Percentiles rank a stretch among this genome's conserved stretches.
Conservation (phyloP, 1,284 basidiomycete species). For the Ustilago esculenta region DNA sequence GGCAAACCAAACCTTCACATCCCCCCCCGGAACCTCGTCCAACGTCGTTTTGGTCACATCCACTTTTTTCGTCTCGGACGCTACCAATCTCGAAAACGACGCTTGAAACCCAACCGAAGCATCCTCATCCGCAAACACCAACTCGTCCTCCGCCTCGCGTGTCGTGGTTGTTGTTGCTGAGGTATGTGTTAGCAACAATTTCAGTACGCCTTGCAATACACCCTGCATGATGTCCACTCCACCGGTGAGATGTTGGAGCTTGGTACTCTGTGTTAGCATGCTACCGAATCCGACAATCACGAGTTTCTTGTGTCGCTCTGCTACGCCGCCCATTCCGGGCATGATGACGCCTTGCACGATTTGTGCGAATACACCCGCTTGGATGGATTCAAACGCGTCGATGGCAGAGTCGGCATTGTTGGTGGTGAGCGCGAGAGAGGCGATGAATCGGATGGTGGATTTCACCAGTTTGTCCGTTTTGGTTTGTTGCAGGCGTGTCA, state of each 20-base stretch:
- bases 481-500: constrained; percentile 85
- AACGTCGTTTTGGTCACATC: constrained; percentile 5
- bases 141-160: too few species aligned
- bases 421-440: constrained; percentile 65
- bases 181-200: constrained; percentile 76
- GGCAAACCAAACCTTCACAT: constrained; percentile 22
- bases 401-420: constrained; percentile 79
- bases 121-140: constrained; percentile 87
- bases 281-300: constrained; percentile 83
- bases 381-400: constrained; percentile 80
- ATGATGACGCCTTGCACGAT: constrained; percentile 82
- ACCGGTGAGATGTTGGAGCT: not conserved
- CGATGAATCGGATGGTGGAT: constrained; percentile 81
- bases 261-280: too few species aligned
- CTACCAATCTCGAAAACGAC: constrained; percentile 87
- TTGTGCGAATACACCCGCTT: constrained; percentile 83
- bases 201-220: constrained; percentile 71
- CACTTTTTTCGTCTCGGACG: constrained; percentile 70
- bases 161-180: constrained; percentile 74
- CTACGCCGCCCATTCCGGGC: constrained; percentile 82
- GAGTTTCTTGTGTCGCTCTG: constrained; percentile 82
- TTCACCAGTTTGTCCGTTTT: constrained; percentile 91
- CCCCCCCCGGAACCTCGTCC: not conserved
- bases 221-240: constrained; percentile 55
- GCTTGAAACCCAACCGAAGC: constrained; percentile 83